Evolutionary conservation across 305 asterid species (phyloP), one percentile per base, ranked within the genome.

Genomic region (Fraxinus sp.): DNA sequence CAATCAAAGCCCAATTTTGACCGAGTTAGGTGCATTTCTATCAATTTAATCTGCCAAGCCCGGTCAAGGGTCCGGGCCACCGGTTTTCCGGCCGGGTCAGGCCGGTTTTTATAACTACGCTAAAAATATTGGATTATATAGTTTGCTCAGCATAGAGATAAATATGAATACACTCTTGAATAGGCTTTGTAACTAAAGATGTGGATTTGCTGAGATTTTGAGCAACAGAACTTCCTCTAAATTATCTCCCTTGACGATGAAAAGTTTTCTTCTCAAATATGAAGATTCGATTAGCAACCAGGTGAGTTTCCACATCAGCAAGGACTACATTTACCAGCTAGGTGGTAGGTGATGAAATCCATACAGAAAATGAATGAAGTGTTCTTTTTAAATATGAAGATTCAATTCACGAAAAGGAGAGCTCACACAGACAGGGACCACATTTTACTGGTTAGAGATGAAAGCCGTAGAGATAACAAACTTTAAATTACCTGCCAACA

Each of bases 401-500:
- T 35, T 26, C 46, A 5, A 30, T 79, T 82, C 30, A 22, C 75
- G 24, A 3, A 36, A 22, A 26, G 30, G 9, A 82, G 36, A 74
- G 64, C 37, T 16, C 37, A 10, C 1, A 55, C 30, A 9, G 59
- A 26, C 33, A 37, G 37, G 41, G 24, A 68, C 30, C 41, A 57
- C 62, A 78, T 49, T 49, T 20, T 41, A 20, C 66, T 26, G 62
- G 75, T 4, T 5, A 46, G 18, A 62, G 66, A 18, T 18, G 66
- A 57, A 57, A 57, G 13, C 57, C 76, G 66, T 57, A 57, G 72
- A 57, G 70, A 10, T 33, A 80, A 64, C 26, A 57, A 55, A 73
- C 24, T 55, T 4, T 46, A 35, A 84, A 77, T 87, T 59, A 95
- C 99, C 98, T 93, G 97, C 98, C 98, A 95, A 24, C 92, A 91